Base-by-base conservation (phyloP, 2,329 filamentous ascomycete genomes). In the Albophoma yamanashiensis region DNA sequence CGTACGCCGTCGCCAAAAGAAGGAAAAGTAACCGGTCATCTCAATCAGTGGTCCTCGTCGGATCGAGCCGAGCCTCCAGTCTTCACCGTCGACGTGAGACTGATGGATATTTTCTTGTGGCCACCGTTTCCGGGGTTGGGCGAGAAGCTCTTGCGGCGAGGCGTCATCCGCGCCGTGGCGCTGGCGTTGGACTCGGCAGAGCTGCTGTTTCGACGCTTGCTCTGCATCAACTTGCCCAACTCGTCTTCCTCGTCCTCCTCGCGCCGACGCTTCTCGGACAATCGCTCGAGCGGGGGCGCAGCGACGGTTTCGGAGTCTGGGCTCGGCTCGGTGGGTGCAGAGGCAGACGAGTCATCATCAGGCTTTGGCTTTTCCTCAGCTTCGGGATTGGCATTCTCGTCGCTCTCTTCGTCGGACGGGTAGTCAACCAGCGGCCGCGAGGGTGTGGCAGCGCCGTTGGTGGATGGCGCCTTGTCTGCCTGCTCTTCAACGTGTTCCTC, bases 181-280 rank as follows among this genome's bases (percentile, higher is more conserved):
- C 75, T 71, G 3, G 71, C 63, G 52, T 75, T 79, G 12, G 75
- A 73, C 20, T 75, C 77, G 2, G 76, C 76, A 9, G 82, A 81
- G 59, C 76, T 79, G 70, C 81, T 85, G 67, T 83, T 86, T 43
- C 85, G 81, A 47, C 85, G 79, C 69, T 87, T 88, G 68, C 78
- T 78, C 56, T 82, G 77, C 64, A 90, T 85, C 67, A 97, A 80
- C 74, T 94, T 96, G 59, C 87, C 86, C n/a, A 97, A 76, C 68
- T 93, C 91, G 64, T 97, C 92, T 55, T 97, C 93, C n/a, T 77
- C 74, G 63, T 96, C 91, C 60, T 97, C 93, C 70, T 96, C 92
- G 67, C 94, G 85, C 56, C 93, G 84, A 56, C 93, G 88, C 74
- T 97, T 97, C 72, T 96, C 91, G 0, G 91, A 89, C 22, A 96